phyloP scores from a whole-genome alignment of 2,329 filamentous ascomycete genomes.

The Ophiosphaerella narmari region DNA sequence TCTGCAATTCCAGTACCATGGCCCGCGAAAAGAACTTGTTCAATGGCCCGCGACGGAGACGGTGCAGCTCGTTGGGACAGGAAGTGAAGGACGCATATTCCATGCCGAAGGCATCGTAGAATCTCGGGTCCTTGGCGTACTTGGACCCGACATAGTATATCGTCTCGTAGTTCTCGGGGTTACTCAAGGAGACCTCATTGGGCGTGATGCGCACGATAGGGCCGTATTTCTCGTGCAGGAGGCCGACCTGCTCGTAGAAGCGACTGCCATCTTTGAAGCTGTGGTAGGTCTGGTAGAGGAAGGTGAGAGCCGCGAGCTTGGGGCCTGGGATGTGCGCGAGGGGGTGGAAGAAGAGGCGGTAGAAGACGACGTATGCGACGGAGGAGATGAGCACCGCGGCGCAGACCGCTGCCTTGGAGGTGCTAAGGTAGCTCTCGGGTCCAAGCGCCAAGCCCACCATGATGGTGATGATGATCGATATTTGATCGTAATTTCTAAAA shows the following conservation, averaged over 20 bases:
- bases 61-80: conserved; percentile 35
- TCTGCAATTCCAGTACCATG: conserved; percentile 44
- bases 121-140: conserved; percentile 49
- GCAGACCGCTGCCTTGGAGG: conserved; percentile 1
- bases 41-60: conserved; percentile 15
- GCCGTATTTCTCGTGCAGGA: conserved; percentile 34
- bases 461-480: background rate
- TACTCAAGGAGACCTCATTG: conserved; percentile 49
- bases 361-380: conserved; percentile 25
- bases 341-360: conserved; percentile 51
- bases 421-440: conserved; percentile 3
- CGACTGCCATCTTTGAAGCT: no score
- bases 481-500: background rate
- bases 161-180: conserved; percentile 49
- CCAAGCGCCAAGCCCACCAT: background rate
- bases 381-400: conserved; percentile 3
- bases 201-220: conserved; percentile 34
- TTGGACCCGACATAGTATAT: conserved; percentile 50
- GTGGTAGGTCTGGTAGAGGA: conserved; percentile 35
- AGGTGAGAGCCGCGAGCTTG: conserved; percentile 22
- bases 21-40: conserved; percentile 49
- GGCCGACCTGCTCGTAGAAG: conserved; percentile 8
- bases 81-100: conserved; percentile 52
- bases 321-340: conserved; percentile 51
- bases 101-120: conserved; percentile 50